A percentile compares a stretch with the other conserved stretches of the same genome.
These are phyloP conservation scores for Amanita rubescens DNA, from an alignment of 768 basidiomycete species.

Conservation along the genomic window DNA sequence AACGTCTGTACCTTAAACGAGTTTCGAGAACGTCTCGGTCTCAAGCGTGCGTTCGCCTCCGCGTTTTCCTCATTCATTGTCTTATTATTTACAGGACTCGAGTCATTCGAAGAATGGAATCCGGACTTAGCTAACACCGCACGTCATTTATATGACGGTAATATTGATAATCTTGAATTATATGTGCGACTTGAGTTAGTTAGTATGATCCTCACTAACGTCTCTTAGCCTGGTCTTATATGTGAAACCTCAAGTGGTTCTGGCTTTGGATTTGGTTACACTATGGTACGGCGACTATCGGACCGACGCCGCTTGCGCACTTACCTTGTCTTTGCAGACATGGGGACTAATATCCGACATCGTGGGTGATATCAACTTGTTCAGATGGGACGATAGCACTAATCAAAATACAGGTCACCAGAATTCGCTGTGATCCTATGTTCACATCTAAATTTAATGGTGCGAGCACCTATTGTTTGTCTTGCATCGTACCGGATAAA, in stretches of 20 bases:
- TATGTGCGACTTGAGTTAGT: conserved; percentile 18
- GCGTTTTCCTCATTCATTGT: background rate
- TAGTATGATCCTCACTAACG: background rate
- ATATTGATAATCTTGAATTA: conserved; percentile 29
- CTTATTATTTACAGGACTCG: conserved; percentile 13
- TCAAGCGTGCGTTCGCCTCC: conserved; percentile 11
- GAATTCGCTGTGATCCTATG: conserved; percentile 16
- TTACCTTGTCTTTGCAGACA: conserved; percentile 8
- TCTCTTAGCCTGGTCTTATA: conserved; percentile 13
- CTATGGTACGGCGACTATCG: conserved; percentile 16
- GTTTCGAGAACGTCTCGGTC: conserved; percentile 14
- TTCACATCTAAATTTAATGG: conserved; percentile 13
- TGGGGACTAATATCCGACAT: conserved; percentile 15
- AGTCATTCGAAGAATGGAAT: conserved; percentile 26
- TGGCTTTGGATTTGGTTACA: conserved; percentile 18
- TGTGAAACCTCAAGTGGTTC: conserved; percentile 10
- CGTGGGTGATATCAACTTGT: conserved; percentile 5
- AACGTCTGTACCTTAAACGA: conserved; percentile 16
- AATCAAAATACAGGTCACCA: conserved; percentile 14
- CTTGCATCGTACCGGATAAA: background rate
- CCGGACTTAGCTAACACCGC: conserved; percentile 18
- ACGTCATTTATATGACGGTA: conserved; percentile 20
- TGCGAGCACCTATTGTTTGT: background rate
- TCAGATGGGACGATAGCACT: background rate
- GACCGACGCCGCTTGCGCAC: background rate